These are phyloP conservation scores for Nannizziopsis arthrosporioides DNA, from an alignment of 2,329 filamentous ascomycete species.

Conservation along the genomic window DNA sequence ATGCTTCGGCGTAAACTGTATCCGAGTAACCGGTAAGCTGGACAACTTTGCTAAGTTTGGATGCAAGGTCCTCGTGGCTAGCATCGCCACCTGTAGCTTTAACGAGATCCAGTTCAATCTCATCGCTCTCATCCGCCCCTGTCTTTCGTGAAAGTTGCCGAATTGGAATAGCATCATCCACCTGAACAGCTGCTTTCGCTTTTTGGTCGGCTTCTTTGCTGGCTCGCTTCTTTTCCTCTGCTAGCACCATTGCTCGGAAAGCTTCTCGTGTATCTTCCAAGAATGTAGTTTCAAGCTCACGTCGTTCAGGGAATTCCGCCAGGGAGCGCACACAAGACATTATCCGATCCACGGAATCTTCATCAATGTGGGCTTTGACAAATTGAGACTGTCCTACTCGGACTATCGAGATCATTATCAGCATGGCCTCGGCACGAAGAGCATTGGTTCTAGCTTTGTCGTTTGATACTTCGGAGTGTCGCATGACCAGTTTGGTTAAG, in stretches of 20 bases:
- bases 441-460: slow-evolving; percentile 84
- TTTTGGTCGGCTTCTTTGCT: slow-evolving; percentile 86
- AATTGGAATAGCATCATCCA: slow-evolving; percentile 89
- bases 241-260: slow-evolving; percentile 92
- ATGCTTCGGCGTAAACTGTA: slow-evolving; percentile 95
- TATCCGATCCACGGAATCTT: slow-evolving; percentile 95
- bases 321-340: slow-evolving; percentile 94
- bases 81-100: slow-evolving; percentile 87
- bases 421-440: slow-evolving; percentile 89
- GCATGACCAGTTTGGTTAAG: slow-evolving; percentile 94
- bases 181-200: slow-evolving; percentile 85
- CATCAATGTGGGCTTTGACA: slow-evolving; percentile 91
- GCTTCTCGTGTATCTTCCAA: slow-evolving; percentile 89
- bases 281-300: slow-evolving; percentile 85
- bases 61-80: slow-evolving; percentile 71
- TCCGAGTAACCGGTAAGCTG: slow-evolving; percentile 98
- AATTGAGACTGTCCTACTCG: slow-evolving; percentile 98
- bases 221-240: slow-evolving; percentile 95
- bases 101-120: slow-evolving; percentile 81
- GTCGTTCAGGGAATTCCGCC: slow-evolving; percentile 77
- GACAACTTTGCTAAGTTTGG: slow-evolving; percentile 89
- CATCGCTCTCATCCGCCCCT: slow-evolving; percentile 64
- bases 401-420: slow-evolving; percentile 98
- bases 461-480: slow-evolving; percentile 82
- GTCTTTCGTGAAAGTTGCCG: slow-evolving; percentile 91